Evolutionary conservation across 2,329 filamentous ascomycete species (phyloP).

Genomic region (Claviceps monticola): DNA sequence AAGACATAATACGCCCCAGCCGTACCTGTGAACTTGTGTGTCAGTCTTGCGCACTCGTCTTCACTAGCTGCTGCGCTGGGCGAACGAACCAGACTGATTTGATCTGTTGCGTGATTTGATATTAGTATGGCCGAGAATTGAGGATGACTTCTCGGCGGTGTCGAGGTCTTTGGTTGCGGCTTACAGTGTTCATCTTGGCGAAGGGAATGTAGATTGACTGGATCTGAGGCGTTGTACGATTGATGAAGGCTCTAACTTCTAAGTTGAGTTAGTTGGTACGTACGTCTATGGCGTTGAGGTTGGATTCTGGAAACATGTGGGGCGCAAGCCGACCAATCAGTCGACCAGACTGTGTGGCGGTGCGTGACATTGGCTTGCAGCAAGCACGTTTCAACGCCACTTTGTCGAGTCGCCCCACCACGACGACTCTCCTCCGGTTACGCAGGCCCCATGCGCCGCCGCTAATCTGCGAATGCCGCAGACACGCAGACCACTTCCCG

Average conservation of each 20-base stretch:
- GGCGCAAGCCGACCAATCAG: background rate
- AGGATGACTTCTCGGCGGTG: background rate
- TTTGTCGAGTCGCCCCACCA: background rate
- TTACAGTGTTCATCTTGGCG: constrained; percentile 41
- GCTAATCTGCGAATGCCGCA: background rate
- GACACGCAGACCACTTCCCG: background rate
- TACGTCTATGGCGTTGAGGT: too few species aligned
- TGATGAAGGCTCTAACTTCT: background rate
- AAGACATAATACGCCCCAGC: constrained; percentile 79
- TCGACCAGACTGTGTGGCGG: background rate
- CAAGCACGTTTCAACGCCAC: background rate
- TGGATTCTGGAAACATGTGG: too few species aligned
- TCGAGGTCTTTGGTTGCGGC: constrained; percentile 7
- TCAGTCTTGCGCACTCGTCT: background rate
- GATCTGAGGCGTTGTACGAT: background rate
- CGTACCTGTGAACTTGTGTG: constrained; percentile 48
- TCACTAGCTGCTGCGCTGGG: background rate
- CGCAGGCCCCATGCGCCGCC: background rate
- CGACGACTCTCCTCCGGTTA: background rate
- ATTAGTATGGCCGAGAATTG: background rate
- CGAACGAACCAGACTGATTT: constrained; percentile 51
- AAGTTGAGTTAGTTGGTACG: too few species aligned
- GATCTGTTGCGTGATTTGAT: constrained; percentile 25
- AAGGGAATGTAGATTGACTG: background rate
- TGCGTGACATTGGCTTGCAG: background rate